Evolutionary conservation across 352 stramenopile genomes (phyloP).

Genomic region (Aphanomyces cochlioides): DNA sequence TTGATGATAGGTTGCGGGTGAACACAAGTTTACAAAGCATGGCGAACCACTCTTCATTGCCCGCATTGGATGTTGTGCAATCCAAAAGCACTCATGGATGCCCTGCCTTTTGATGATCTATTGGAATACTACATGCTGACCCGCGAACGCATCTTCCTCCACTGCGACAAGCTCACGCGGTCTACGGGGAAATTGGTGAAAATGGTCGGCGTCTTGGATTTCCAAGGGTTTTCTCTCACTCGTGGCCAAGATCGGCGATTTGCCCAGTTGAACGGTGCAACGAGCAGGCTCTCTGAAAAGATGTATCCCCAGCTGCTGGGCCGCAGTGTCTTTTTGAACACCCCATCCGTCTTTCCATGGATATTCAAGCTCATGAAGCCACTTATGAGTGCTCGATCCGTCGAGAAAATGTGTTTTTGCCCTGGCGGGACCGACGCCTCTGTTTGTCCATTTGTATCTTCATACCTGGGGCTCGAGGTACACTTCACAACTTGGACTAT

Average conservation of each 20-base stretch:
- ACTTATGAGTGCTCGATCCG: neutral
- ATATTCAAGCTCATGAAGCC: constrained; percentile 14
- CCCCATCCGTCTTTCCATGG: constrained; percentile 10
- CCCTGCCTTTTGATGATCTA: constrained; percentile 18
- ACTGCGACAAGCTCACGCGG: constrained; percentile 2
- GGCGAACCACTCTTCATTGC: constrained; percentile 22
- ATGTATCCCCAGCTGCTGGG: constrained; percentile 28
- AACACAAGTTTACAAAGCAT: constrained; percentile 16
- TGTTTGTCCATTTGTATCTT: constrained; percentile 1
- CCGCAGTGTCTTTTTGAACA: constrained; percentile 11
- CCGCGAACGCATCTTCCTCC: neutral
- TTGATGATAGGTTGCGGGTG: constrained; percentile 3
- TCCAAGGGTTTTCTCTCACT: constrained; percentile 12
- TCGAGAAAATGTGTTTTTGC: constrained; percentile 19
- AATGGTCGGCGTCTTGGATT: constrained; percentile 14
- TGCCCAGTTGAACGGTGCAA: constrained; percentile 2
- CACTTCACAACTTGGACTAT: too few relatives aligned
- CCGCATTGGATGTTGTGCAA: constrained; percentile 25
- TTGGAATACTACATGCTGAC: constrained; percentile 25
- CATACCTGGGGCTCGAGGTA: neutral
- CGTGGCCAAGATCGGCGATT: neutral
- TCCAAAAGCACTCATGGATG: constrained; percentile 14
- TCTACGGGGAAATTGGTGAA: constrained; percentile 3
- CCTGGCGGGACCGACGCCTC: neutral
- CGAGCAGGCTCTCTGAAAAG: constrained; percentile 14